Evolutionary conservation across 345 rosid species (phyloP).

Genomic region (Adansonia digitata): DNA sequence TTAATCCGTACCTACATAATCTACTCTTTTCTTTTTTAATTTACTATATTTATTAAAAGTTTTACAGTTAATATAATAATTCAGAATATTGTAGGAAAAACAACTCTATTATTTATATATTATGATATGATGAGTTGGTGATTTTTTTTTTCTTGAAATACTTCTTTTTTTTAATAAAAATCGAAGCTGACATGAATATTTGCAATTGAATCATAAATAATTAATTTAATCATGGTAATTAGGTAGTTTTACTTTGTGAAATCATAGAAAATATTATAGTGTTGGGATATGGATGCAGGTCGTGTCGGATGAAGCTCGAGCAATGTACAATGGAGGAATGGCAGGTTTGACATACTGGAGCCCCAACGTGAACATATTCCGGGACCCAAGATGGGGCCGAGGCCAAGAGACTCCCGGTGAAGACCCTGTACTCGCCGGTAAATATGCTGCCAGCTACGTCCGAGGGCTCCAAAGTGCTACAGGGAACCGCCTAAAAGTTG

Average conservation of each 20-base stretch:
- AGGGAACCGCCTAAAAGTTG: slow-evolving; percentile 70
- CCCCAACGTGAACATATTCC: slow-evolving; percentile 70
- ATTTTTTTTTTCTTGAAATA: too few relatives aligned
- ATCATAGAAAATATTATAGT: not conserved
- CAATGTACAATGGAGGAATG: slow-evolving; percentile 70
- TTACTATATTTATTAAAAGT: not conserved
- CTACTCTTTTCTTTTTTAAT: not conserved
- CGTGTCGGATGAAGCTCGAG: slow-evolving; percentile 77
- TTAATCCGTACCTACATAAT: not conserved
- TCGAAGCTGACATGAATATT: too few relatives aligned
- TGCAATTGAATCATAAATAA: too few relatives aligned
- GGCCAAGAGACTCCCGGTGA: slow-evolving; percentile 97
- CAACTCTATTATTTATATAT: not conserved
- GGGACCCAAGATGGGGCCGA: slow-evolving; percentile 91
- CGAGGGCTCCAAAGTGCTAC: slow-evolving; percentile 63
- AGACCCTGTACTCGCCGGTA: slow-evolving; percentile 71
- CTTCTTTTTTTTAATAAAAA: too few relatives aligned
- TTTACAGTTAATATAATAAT: not conserved
- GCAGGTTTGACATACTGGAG: slow-evolving; percentile 79
- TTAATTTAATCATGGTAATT: not conserved
- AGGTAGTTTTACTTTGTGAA: not conserved
- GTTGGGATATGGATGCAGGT: slow-evolving; percentile 26
- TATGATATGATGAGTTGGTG: too few relatives aligned
- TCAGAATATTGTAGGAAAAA: not conserved
- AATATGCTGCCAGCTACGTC: slow-evolving; percentile 71